These are phyloP conservation scores for Paramecium octaurelia DNA, from an alignment of 73 alveolate genomes.

Conservation along the genomic window DNA sequence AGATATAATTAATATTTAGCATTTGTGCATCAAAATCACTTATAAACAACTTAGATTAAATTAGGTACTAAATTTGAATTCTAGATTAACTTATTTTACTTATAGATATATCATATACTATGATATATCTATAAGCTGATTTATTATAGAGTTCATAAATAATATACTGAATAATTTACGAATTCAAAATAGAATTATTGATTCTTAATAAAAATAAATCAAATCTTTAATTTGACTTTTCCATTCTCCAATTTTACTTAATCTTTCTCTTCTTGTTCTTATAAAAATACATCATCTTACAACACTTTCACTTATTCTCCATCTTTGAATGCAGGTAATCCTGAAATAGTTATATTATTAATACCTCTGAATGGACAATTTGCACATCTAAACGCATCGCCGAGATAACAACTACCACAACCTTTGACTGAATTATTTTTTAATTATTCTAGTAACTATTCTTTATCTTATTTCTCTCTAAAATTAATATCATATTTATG, in stretches of 20 bases:
- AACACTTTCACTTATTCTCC: conserved; percentile 55
- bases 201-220: not conserved
- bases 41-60: not conserved
- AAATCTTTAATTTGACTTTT: not conserved
- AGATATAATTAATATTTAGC: not conserved
- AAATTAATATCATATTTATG: not conserved
- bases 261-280: not conserved
- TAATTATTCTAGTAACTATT: conserved; percentile 62
- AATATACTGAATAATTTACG: not conserved
- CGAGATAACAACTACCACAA: conserved; percentile 90
- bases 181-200: not conserved
- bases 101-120: too few species aligned
- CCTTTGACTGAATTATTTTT: conserved; percentile 71
- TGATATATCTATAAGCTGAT: not conserved
- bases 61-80: too few species aligned
- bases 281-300: not conserved
- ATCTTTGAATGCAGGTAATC: conserved; percentile 62
- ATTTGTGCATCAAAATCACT: not conserved
- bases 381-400: conserved; percentile 95
- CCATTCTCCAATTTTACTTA: not conserved
- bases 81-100: too few species aligned
- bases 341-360: not conserved
- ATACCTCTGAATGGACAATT: conserved; percentile 83
- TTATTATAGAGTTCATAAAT: not conserved
- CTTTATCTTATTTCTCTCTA: conserved; percentile 67